Evolutionary conservation across 2,329 filamentous ascomycete species (phyloP), one percentile per base, ranked within the genome.

Genomic region (Cladorrhinum sp.): DNA sequence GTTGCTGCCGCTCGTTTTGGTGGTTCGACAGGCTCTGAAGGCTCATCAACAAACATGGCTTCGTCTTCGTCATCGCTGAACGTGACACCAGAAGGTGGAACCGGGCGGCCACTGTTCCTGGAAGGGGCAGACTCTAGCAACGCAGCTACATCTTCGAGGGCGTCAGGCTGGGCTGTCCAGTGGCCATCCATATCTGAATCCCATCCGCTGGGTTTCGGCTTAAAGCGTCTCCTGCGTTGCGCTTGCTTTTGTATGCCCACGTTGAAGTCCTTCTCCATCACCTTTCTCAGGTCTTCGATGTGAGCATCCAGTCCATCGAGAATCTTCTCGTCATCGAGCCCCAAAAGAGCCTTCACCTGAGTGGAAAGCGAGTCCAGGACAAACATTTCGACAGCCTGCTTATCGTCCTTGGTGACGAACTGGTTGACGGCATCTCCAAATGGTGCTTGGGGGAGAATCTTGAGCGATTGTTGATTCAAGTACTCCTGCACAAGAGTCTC

Each of bases 321-420:
- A 85, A 56, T 90, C 85, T 20, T 89, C 18, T 67, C 85, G 0
- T 89, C 85, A 5, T 87, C 84, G 2, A 91, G 76, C 1, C 81
- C 78, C 32, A 93, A 78, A 69, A 93, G 80, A 63, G 89, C 83
- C 66, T 86, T 86, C 18, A 93, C 83, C 69, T 92, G 89, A 22
- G 82, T 85, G 2, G 84, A 81, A 2, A 93, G 77, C 13, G 88
- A 89, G 29, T 92, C 87, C 22, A 83, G 84, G 9, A 93, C 87
- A 67, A 93, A 93, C 49, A 86, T 79, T 70, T 93, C 87, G 87
- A 98, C 92, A 2, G 92, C 92, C 68, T 95, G 88, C 71, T 93
- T 96, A 77, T 99, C 95, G 66, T 96, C 92, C 67, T 98, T 98
- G 72, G 93, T 88, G 24, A 99, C 92, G 68, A 95, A 99, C 63